Percentiles rank a stretch among this genome's conserved stretches.
Evolutionary conservation across 805 yeast species (phyloP).

Genomic region (Cyberlindnera mycetangii): DNA sequence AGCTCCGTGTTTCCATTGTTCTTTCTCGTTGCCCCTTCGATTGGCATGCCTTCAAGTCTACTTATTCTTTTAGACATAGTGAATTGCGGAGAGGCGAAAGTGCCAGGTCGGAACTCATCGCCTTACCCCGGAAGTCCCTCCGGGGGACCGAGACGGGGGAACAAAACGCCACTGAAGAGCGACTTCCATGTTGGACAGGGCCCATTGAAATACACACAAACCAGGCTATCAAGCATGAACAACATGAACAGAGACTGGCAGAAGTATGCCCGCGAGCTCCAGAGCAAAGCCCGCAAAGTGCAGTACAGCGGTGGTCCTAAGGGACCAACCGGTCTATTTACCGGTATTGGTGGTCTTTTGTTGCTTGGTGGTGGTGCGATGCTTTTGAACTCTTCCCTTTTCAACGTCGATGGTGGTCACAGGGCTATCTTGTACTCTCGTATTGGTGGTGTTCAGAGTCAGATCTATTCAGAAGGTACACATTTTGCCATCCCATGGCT

Average conservation of each 20-base stretch:
- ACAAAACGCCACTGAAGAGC: constrained; percentile 2
- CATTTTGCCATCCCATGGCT: constrained; percentile 93
- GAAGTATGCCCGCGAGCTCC: constrained; percentile 47
- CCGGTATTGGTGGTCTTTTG: constrained; percentile 62
- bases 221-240: constrained; percentile 12
- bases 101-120: too few relatives aligned
- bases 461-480: constrained; percentile 89
- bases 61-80: too few relatives aligned
- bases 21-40: background rate
- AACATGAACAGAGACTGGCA: constrained; percentile 45
- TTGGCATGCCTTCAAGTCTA: too few relatives aligned
- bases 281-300: constrained; percentile 42
- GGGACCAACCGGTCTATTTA: constrained; percentile 51
- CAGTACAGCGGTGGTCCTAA: constrained; percentile 34
- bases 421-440: constrained; percentile 94
- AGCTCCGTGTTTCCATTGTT: background rate
- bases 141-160: too few relatives aligned
- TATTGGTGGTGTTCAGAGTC: constrained; percentile 76
- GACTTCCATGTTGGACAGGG: background rate
- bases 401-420: constrained; percentile 98
- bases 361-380: constrained; percentile 57
- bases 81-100: too few relatives aligned
- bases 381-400: constrained; percentile 53
- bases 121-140: too few relatives aligned
- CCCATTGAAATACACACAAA: background rate